phyloP scores from a whole-genome alignment of 306 rosid species.

The Fagus sylvatica region DNA sequence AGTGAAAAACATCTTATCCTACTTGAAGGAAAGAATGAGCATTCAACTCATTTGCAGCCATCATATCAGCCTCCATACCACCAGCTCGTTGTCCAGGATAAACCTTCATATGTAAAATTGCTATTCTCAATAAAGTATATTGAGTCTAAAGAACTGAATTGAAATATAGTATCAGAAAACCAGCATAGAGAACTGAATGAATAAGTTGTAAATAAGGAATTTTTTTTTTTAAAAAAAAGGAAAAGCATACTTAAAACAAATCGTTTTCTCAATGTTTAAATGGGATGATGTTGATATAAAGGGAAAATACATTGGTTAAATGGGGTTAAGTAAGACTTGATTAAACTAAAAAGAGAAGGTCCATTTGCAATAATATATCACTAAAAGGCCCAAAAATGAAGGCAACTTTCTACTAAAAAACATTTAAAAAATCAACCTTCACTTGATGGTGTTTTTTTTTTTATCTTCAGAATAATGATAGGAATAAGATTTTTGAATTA shows the following conservation, averaged over 20 bases:
- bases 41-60: slow-evolving; percentile 96
- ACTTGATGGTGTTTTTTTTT: background rate
- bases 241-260: background rate
- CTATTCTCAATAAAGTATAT: slow-evolving; percentile 12
- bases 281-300: background rate
- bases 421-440: background rate
- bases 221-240: background rate
- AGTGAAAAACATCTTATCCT: slow-evolving; percentile 26
- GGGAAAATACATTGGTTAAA: background rate
- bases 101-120: slow-evolving; percentile 52
- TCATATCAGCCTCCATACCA: slow-evolving; percentile 88
- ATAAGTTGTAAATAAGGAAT: background rate
- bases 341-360: background rate
- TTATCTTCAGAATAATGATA: background rate
- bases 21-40: slow-evolving; percentile 85
- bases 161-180: background rate
- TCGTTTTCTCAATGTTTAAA: background rate
- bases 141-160: slow-evolving; percentile 2
- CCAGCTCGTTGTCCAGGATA: slow-evolving; percentile 87
- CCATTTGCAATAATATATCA: background rate
- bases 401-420: too few relatives aligned
- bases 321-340: background rate
- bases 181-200: background rate
- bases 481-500: background rate
- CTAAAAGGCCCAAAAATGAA: background rate